These are phyloP conservation scores for Blastomyces emzantsi DNA, from an alignment of 2,329 filamentous ascomycete genomes.

Conservation along the genomic window DNA sequence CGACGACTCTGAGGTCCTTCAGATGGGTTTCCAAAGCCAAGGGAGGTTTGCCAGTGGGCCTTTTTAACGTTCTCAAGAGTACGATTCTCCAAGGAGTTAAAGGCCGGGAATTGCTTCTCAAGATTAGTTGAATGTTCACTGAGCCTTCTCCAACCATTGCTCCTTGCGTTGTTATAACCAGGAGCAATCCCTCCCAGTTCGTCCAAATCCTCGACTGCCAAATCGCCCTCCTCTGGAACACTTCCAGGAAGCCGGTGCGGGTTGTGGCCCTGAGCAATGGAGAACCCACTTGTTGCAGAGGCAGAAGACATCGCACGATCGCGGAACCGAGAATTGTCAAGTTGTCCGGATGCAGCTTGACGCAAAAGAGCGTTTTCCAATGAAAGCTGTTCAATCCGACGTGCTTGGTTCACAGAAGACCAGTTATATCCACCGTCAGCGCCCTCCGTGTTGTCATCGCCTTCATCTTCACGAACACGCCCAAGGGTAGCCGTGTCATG, in stretches of 20 bases:
- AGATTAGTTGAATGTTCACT: conserved; percentile 37
- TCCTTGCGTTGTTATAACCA: conserved; percentile 32
- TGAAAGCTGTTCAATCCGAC: conserved; percentile 39
- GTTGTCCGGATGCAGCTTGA: conserved; percentile 34
- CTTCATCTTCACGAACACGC: conserved; percentile 42
- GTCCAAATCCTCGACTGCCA: conserved; percentile 38
- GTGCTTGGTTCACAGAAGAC: conserved; percentile 31
- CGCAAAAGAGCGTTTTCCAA: conserved; percentile 41
- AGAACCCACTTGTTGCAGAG: conserved; percentile 28
- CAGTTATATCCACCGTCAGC: conserved; percentile 33
- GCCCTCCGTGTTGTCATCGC: conserved; percentile 33
- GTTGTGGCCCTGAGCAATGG: conserved; percentile 24
- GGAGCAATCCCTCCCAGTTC: conserved; percentile 34
- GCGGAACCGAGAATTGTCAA: conserved; percentile 29
- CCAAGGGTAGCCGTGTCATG: conserved; percentile 40
- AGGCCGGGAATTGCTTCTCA: conserved; percentile 33
- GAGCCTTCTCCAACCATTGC: conserved; percentile 33
- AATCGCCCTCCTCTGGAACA: conserved; percentile 37
- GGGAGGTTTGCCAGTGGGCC: conserved; percentile 43
- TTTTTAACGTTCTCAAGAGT: conserved; percentile 39
- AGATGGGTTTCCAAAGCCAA: conserved; percentile 39
- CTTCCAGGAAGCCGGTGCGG: conserved; percentile 34
- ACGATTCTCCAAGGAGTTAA: conserved; percentile 35
- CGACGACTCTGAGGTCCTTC: conserved; percentile 43
- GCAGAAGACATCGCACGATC: conserved; percentile 36